These are phyloP conservation scores for Rhizophagus clarus DNA, from an alignment of 192 early-diverging fungal species.

Conservation along the genomic window DNA sequence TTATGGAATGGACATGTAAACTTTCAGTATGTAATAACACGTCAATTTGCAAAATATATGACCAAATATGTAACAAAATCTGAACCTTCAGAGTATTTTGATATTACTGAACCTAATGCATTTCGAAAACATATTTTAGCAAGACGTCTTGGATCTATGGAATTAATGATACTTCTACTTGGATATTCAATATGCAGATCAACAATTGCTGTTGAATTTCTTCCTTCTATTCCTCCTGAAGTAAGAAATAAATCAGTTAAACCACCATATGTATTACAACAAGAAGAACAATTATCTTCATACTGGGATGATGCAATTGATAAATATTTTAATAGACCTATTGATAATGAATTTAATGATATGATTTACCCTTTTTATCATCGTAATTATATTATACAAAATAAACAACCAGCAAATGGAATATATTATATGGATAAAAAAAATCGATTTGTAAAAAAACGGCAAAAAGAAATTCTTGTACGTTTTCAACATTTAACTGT, in stretches of 20 bases:
- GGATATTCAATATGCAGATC: not conserved
- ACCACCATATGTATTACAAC: not conserved
- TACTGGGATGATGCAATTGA: slow-evolving; percentile 1
- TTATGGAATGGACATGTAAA: not conserved
- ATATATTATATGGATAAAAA: not conserved
- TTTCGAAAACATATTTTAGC: not conserved
- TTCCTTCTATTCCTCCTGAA: not conserved
- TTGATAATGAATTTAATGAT: not conserved
- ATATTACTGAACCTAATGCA: not conserved
- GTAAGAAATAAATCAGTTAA: not conserved
- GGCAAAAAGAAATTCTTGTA: not conserved
- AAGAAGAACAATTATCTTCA: not conserved
- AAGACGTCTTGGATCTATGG: not conserved
- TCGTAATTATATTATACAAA: not conserved
- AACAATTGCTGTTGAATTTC: not conserved
- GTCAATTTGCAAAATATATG: slow-evolving; percentile 5
- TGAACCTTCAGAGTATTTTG: not conserved
- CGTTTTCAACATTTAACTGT: not conserved
- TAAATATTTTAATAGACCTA: slow-evolving; percentile 5
- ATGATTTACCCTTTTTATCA: not conserved
- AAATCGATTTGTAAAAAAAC: not conserved
- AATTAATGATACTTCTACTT: not conserved
- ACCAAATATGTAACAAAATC: slow-evolving; percentile 6
- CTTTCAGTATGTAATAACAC: not conserved
- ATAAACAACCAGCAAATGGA: not conserved